A percentile compares a stretch with the other conserved stretches of the same genome.
Conservation (phyloP, 352 stramenopile genomes). For the Globisporangium viniferum region DNA sequence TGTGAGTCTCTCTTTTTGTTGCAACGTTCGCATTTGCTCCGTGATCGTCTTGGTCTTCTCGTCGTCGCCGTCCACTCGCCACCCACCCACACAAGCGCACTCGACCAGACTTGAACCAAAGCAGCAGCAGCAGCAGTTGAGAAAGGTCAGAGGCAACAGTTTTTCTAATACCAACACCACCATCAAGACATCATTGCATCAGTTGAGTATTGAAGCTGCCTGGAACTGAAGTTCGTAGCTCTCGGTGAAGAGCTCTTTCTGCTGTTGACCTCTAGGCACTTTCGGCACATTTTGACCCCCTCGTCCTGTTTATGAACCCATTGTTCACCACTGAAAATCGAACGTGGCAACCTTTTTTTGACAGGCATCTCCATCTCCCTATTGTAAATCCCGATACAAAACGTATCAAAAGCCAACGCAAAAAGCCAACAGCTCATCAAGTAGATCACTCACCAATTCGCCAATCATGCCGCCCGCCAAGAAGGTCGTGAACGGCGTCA, state of each 20-base stretch:
- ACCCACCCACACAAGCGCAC: neutral
- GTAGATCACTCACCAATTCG: neutral
- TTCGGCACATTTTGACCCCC: neutral
- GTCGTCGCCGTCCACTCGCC: too few species aligned
- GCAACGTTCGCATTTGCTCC: neutral
- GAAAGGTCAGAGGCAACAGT: neutral
- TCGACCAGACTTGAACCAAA: neutral
- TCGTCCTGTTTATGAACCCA: slow-evolving; percentile 4
- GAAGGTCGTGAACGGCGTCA: slow-evolving; percentile 19
- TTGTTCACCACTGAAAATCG: neutral
- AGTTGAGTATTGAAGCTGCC: neutral
- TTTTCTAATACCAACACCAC: neutral
- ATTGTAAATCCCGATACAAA: neutral
- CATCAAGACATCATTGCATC: neutral
- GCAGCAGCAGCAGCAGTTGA: neutral
- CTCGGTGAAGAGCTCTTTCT: too few species aligned
- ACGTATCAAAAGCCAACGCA: neutral
- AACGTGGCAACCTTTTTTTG: neutral
- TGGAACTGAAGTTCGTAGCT: too few species aligned
- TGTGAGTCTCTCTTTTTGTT: neutral
- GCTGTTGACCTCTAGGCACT: neutral
- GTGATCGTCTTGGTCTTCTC: neutral
- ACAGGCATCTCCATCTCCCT: neutral
- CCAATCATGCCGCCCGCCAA: slow-evolving; percentile 16
- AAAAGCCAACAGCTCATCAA: neutral